Percentiles rank a stretch among this genome's conserved stretches.
Conservation (phyloP, 257 asterid species). For the Agastache rugosa region DNA sequence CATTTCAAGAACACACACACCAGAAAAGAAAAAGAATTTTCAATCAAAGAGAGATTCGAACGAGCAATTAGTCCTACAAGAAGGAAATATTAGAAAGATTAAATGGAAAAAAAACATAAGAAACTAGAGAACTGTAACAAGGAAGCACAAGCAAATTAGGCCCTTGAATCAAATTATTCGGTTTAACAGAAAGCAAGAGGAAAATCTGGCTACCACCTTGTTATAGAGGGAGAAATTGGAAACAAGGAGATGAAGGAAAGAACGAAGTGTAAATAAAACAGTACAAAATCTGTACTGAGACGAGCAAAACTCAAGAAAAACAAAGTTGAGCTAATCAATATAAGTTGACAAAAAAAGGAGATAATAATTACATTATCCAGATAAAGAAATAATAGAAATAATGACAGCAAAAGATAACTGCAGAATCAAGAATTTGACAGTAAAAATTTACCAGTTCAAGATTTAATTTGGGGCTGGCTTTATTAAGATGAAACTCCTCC, state of each 20-base stretch:
- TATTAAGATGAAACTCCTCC: not conserved
- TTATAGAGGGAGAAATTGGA: not conserved
- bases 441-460: conserved; percentile 28
- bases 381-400: conserved; percentile 7
- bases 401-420: not conserved
- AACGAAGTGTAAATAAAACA: conserved; percentile 19
- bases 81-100: not conserved
- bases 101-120: not conserved
- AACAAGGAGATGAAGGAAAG: conserved; percentile 35
- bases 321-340: conserved; percentile 19
- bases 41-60: not conserved
- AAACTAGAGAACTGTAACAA: conserved; percentile 5
- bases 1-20: conserved; percentile 35
- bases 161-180: conserved; percentile 16
- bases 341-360: not conserved
- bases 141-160: conserved; percentile 2
- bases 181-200: conserved; percentile 11
- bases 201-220: not conserved
- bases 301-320: conserved; percentile 13
- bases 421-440: conserved; percentile 28
- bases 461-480: not conserved
- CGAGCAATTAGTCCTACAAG: conserved; percentile 17
- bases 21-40: not conserved
- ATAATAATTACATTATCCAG: not conserved
- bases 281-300: conserved; percentile 11